Base-by-base conservation (phyloP, 1,139 yeast species). In the Yamadazyma aaseri region DNA sequence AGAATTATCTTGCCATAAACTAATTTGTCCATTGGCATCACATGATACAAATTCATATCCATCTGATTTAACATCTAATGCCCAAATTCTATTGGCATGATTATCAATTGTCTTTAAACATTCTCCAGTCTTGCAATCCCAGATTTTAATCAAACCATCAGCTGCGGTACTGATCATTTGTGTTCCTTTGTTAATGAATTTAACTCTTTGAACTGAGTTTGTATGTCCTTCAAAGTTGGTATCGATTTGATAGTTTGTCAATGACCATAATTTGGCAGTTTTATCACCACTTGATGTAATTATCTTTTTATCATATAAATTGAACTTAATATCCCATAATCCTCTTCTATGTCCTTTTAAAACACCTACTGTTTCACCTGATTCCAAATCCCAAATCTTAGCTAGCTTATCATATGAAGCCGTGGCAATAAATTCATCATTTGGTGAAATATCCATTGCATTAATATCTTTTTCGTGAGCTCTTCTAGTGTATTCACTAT, bases 401-500 rank as follows among this genome's bases (percentile, higher is more conserved):
- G 85, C 94, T 3, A 90, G 73, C 51, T 90, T 86, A 56, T 92
- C 99, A 57, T 86, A 95, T n/a, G 96, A 86, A 1, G 96, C 97
- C 4, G 97, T 84, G 1, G 96, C 97, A 52, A 92, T 80, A 41
- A 72, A 69, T 45, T 82, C 84, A 58, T 92, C 95, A 51, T 90
- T 89, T 9, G 97, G 96, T 5, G 97, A 74, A 2, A 92, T 71
- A 45, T 87, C 96, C 33, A 94, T 64, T 3, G 94, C 77, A 53
- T 92, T 94, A 40, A 92, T 90, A 58, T 92, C 97, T 57, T 92
- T 92, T 36, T 92, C 98, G 58, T 92, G 99, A 0, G 97, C 98
- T 52, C 92, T 79, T 65, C 97, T 77, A 0, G 98, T 92, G 58
- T 83, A 92, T 29, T 79, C 83, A 3, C 96, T 81, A 1, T 73